Conservation (phyloP, 305 asterid genomes). For the Fraxinus baroniana region DNA sequence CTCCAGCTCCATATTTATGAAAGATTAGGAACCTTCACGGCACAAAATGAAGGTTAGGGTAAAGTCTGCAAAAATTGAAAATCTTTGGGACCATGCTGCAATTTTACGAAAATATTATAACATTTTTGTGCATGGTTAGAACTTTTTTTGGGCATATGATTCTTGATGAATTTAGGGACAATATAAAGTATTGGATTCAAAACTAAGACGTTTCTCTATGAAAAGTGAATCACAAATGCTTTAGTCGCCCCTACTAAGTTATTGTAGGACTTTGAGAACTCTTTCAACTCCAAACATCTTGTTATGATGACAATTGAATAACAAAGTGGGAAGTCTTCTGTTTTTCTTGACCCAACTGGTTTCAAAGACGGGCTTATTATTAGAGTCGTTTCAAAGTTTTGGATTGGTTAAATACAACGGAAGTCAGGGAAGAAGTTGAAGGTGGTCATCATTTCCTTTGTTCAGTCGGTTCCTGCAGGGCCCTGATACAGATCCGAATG, state of each 20-base stretch:
- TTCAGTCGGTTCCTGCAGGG: constrained; percentile 99
- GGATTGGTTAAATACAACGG: constrained; percentile 11
- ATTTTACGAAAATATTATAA: background rate
- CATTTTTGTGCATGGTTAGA: background rate
- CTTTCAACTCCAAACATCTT: background rate
- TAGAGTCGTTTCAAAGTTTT: background rate
- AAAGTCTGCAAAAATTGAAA: background rate
- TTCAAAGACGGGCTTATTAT: background rate
- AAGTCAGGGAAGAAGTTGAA: constrained; percentile 24
- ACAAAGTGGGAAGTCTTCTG: background rate
- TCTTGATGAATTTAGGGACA: background rate
- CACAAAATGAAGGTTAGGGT: too few species aligned
- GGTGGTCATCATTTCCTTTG: constrained; percentile 32
- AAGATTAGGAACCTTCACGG: too few species aligned
- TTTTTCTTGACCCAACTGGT: background rate
- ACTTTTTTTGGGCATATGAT: background rate
- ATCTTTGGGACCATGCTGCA: background rate
- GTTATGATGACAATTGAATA: background rate
- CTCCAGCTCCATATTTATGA: too few species aligned
- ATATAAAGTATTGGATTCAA: background rate
- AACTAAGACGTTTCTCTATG: background rate
- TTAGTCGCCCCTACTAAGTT: background rate
- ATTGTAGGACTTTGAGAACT: background rate
- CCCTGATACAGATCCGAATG: constrained; percentile 76
- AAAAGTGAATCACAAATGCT: background rate